These are phyloP conservation scores for Cordyceps pruinosa DNA, from an alignment of 2,329 filamentous ascomycete species.

Conservation along the genomic window DNA sequence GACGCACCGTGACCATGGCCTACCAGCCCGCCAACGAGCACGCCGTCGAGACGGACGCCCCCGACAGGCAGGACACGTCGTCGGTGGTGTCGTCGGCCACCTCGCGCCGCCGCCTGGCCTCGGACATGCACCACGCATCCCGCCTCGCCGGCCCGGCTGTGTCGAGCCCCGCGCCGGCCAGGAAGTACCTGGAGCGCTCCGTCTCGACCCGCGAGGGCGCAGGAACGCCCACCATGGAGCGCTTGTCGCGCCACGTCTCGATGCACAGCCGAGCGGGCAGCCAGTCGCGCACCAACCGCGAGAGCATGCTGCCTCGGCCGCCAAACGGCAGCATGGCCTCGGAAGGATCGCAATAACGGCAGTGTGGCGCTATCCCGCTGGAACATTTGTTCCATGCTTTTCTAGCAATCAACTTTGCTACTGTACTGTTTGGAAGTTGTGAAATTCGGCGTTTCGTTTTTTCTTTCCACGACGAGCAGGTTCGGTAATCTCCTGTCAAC, in stretches of 20 bases:
- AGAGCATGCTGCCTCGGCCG: slow-evolving; percentile 50
- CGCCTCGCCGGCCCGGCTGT: slow-evolving; percentile 33
- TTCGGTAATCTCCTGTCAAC: background rate
- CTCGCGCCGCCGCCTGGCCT: slow-evolving; percentile 46
- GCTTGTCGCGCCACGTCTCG: slow-evolving; percentile 29
- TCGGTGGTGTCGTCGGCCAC: slow-evolving; percentile 38
- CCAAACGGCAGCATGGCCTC: background rate
- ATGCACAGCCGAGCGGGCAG: slow-evolving; percentile 34
- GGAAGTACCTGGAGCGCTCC: slow-evolving; percentile 9
- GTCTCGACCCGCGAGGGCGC: slow-evolving; percentile 10
- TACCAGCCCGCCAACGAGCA: slow-evolving; percentile 23
- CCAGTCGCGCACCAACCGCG: slow-evolving; percentile 25
- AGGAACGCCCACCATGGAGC: slow-evolving; percentile 18
- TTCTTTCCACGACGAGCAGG: slow-evolving; percentile 4
- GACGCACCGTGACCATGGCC: slow-evolving; percentile 47
- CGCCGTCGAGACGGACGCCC: slow-evolving; percentile 29
- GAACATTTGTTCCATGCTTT: background rate
- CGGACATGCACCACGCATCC: slow-evolving; percentile 37
- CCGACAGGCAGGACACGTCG: slow-evolving; percentile 23
- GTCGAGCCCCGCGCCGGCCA: background rate
- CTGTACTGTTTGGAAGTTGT: slow-evolving; percentile 1
- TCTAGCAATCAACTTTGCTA: background rate
- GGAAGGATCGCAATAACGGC: background rate
- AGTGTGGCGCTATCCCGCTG: no score
- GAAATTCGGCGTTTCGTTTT: background rate